Percentiles rank a stretch among this genome's conserved stretches.
Evolutionary conservation across 495 filamentous ascomycete species (phyloP).

Genomic region (Penicillium canariense): DNA sequence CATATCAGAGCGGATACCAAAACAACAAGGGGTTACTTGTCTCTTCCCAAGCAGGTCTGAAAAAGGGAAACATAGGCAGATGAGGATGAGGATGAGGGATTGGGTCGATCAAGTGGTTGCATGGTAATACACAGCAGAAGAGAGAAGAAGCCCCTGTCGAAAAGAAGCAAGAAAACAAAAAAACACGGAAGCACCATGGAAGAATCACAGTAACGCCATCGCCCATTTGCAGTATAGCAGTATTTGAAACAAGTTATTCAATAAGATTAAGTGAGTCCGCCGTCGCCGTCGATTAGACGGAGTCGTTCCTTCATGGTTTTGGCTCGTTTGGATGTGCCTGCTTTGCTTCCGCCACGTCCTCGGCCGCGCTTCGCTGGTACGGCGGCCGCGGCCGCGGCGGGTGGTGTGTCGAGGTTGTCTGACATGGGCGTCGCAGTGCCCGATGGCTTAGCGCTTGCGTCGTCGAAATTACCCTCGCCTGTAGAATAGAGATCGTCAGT

Average conservation of each 20-base stretch:
- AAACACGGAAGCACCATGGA: slow-evolving; percentile 9
- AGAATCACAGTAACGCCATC: slow-evolving; percentile 31
- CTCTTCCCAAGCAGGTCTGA: neutral
- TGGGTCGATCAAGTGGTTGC: slow-evolving; percentile 41
- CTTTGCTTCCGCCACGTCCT: slow-evolving; percentile 44
- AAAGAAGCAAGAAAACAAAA: slow-evolving; percentile 16
- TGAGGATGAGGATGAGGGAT: slow-evolving; percentile 53
- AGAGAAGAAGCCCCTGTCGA: slow-evolving; percentile 8
- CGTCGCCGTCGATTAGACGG: slow-evolving; percentile 79
- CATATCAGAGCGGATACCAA: neutral
- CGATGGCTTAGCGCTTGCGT: slow-evolving; percentile 72
- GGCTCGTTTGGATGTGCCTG: slow-evolving; percentile 70
- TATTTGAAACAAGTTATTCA: slow-evolving; percentile 18
- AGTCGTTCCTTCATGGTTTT: slow-evolving; percentile 89
- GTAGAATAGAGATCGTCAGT: slow-evolving; percentile 26
- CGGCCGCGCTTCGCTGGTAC: slow-evolving; percentile 46
- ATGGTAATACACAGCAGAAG: slow-evolving; percentile 34
- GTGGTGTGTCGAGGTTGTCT: slow-evolving; percentile 45
- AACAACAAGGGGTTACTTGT: neutral
- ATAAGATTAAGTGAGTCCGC: slow-evolving; percentile 37
- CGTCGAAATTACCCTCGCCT: slow-evolving; percentile 95
- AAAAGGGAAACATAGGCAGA: slow-evolving; percentile 14
- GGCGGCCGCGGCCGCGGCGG: slow-evolving; percentile 42
- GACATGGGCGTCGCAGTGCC: slow-evolving; percentile 79
- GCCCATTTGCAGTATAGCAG: slow-evolving; percentile 30